Evolutionary conservation across 1,139 yeast genomes (phyloP).

Genomic region (Yamadazyma sp.): DNA sequence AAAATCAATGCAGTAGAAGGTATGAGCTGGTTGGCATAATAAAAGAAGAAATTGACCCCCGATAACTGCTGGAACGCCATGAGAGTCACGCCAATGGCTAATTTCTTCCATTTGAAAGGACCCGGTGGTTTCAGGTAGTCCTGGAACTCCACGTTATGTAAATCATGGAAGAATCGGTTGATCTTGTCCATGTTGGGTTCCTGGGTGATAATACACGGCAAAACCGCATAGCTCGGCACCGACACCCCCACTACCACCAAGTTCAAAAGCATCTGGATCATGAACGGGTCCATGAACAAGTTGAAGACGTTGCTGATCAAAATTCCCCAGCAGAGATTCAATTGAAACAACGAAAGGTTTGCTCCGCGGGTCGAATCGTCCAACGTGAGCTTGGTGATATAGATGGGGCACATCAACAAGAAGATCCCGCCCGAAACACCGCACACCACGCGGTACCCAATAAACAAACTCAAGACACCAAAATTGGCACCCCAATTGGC

Average conservation of each 20-base stretch:
- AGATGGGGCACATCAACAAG: conserved; percentile 28
- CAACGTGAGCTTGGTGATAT: conserved; percentile 21
- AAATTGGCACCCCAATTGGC: conserved; percentile 4
- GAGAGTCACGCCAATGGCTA: conserved; percentile 18
- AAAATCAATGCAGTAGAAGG: conserved; percentile 8
- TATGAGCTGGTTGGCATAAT: conserved; percentile 26
- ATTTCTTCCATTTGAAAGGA: conserved; percentile 8
- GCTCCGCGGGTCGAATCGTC: conserved; percentile 17
- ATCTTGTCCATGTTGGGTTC: conserved; percentile 6
- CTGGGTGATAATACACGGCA: conserved; percentile 10
- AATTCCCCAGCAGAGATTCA: conserved; percentile 23
- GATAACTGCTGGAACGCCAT: conserved; percentile 35
- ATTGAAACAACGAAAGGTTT: conserved; percentile 26
- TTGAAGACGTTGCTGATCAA: conserved; percentile 20
- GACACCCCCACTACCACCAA: conserved; percentile 6
- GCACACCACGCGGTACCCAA: conserved; percentile 22
- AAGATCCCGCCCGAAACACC: conserved; percentile 29
- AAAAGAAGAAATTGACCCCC: conserved; percentile 36
- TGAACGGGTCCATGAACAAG: conserved; percentile 8
- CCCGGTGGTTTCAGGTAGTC: not conserved
- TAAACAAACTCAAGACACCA: conserved; percentile 14
- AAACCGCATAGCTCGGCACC: conserved; percentile 2
- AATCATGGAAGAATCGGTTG: conserved; percentile 5
- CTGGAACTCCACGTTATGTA: not conserved
- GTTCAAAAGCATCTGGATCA: conserved; percentile 9